phyloP scores from a whole-genome alignment of 768 basidiomycete species.

The Termitomyces sp. region DNA sequence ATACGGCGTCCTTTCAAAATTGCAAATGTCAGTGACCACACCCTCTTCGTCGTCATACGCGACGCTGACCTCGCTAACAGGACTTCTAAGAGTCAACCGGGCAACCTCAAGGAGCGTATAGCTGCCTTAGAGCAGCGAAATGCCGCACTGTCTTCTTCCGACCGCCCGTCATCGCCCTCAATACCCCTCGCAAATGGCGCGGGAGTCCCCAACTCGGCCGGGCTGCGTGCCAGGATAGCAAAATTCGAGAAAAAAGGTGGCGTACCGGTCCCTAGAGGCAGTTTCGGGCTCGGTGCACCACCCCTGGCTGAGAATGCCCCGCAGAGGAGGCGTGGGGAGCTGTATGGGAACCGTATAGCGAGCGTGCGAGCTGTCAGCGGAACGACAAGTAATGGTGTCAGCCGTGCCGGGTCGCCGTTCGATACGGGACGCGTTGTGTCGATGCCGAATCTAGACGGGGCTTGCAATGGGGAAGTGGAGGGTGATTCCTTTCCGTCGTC shows the following conservation, averaged over 20 bases:
- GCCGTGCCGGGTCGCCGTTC: constrained; percentile 17
- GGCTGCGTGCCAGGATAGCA: constrained; percentile 66
- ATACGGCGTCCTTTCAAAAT: constrained; percentile 9
- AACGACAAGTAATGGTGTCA: constrained; percentile 4
- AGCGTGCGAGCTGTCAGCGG: constrained; percentile 29
- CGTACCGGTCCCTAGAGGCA: constrained; percentile 69
- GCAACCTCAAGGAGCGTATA: constrained; percentile 78
- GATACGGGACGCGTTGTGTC: constrained; percentile 27
- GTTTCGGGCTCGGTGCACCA: constrained; percentile 67
- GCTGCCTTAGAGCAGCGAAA: constrained; percentile 73
- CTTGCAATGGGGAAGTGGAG: constrained; percentile 16
- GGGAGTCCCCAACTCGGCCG: constrained; percentile 20
- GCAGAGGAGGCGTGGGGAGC: constrained; percentile 53
- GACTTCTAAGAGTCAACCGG: constrained; percentile 28
- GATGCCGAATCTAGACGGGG: constrained; percentile 13
- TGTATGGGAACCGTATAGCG: constrained; percentile 75
- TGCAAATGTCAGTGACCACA: constrained; percentile 13
- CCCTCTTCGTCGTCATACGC: background rate
- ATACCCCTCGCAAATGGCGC: constrained; percentile 15
- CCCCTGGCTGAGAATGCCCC: constrained; percentile 44
- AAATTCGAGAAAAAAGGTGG: constrained; percentile 79
- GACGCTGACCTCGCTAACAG: constrained; percentile 10
- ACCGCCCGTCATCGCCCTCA: constrained; percentile 23
- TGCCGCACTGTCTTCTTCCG: constrained; percentile 18
- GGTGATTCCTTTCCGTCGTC: constrained; percentile 21